Conservation (phyloP, 495 filamentous ascomycete species). For the Schizothecium vesticola region DNA sequence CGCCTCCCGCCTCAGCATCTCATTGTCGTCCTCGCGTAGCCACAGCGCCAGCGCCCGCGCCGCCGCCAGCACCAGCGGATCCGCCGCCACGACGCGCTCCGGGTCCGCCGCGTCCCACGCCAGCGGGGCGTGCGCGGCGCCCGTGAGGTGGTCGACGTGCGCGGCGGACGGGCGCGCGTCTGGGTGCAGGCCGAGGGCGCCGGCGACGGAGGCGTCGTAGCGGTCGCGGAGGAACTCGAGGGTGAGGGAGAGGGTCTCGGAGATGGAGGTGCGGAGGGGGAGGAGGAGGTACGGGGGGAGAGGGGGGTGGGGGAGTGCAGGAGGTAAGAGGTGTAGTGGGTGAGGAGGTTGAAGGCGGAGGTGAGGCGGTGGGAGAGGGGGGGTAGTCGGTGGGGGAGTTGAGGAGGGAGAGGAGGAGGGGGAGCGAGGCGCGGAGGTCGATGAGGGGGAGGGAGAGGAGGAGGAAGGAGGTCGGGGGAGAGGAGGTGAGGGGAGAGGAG, state of each 20-base stretch:
- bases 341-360: constrained; percentile 53
- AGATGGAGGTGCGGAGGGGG: constrained; percentile 52
- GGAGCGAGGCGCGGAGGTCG: constrained; percentile 57
- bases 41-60: constrained; percentile 52
- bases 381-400: constrained; percentile 43
- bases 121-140: constrained; percentile 37
- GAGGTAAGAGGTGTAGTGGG: constrained; percentile 55
- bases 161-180: constrained; percentile 32
- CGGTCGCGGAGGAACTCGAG: constrained; percentile 62
- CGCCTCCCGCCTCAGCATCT: constrained; percentile 47
- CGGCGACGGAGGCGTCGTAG: constrained; percentile 54
- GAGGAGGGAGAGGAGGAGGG: constrained; percentile 51
- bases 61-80: constrained; percentile 47
- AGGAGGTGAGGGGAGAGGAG: constrained; percentile 5
- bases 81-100: constrained; percentile 28
- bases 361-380: constrained; percentile 46
- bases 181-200: constrained; percentile 49
- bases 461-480: constrained; percentile 52
- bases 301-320: constrained; percentile 27
- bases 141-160: constrained; percentile 26
- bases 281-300: constrained; percentile 51
- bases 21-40: constrained; percentile 59
- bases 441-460: constrained; percentile 56
- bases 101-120: constrained; percentile 46
- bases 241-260: constrained; percentile 52